Evolutionary conservation across 768 basidiomycete species (phyloP), one percentile per base, ranked within the genome.

Genomic region (Mycena sanguinolenta): DNA sequence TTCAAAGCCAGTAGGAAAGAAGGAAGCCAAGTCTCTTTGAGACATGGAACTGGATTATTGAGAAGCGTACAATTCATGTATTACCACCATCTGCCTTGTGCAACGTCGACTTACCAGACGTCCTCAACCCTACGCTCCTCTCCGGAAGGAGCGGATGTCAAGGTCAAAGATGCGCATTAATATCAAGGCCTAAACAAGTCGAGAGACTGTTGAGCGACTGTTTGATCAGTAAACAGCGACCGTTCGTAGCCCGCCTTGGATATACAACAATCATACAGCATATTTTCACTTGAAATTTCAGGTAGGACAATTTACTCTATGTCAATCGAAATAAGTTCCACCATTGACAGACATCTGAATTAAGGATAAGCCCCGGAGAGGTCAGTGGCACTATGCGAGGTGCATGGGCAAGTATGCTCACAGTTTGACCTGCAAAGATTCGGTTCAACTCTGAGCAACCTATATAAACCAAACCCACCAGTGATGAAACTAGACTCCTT

Each of bases 401-500:
- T 27, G 14, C 10, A 23, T 13, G 3, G 19, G 21, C 4, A 30
- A 12, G 9, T 6, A 17, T 32, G 21, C 59, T 60, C n/a, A 60
- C 59, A 19, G 28, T 49, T 23, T 60, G 59, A 30, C 59, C 59
- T 60, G 44, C 13, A 28, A 21, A 23, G 34, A 30, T 60, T 30
- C 19, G 25, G n/a, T 8, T n/a, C 19, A 1, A 8, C 19, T 21
- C 42, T 12, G 27, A 46, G 2, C 32, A 30, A 14, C 4, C 5
- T 30, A n/a, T n/a, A n/a, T n/a, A n/a, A n/a, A n/a, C n/a, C 17
- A 30, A 13, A 10, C 44, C 34, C n/a, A 60, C 59, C 59, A 16
- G 59, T 60, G 12, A 67, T 67, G 13, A 67, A 67, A 42, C 52
- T 30, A 13, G 66, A 67, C 9, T 67, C 52, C 44, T 67, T 67